Conservation (phyloP, 2,329 filamentous ascomycete species). For the Botryosphaeria dothidea region DNA sequence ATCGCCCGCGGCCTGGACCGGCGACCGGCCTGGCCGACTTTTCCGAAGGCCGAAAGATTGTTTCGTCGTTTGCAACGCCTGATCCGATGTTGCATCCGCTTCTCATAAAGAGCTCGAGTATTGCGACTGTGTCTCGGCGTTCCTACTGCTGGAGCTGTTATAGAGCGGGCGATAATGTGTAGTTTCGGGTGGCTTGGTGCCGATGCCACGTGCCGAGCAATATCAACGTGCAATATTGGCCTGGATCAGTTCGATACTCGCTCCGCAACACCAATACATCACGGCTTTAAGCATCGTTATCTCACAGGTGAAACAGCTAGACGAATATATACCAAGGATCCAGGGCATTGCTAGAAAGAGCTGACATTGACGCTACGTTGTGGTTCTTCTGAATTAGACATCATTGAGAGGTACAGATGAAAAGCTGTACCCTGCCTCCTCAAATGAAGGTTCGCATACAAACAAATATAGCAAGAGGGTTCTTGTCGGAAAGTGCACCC, state of each 20-base stretch:
- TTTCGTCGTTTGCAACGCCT: not conserved
- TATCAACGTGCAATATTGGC: not conserved
- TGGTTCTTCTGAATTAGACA: too few relatives aligned
- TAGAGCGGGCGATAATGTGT: not conserved
- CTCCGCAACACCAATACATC: not conserved
- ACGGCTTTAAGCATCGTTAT: not conserved
- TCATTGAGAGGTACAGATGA: too few relatives aligned
- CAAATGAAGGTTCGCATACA: too few relatives aligned
- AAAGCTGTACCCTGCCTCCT: too few relatives aligned
- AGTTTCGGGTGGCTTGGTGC: not conserved
- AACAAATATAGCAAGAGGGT: too few relatives aligned
- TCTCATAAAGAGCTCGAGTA: not conserved
- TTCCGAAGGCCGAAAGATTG: not conserved
- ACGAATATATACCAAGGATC: not conserved
- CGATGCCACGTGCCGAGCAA: not conserved
- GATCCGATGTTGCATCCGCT: not conserved
- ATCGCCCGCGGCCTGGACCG: not conserved
- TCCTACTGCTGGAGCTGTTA: not conserved
- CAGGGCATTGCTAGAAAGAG: too few relatives aligned
- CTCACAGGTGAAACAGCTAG: not conserved
- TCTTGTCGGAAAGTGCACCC: too few relatives aligned
- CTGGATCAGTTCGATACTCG: not conserved
- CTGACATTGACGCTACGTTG: too few relatives aligned
- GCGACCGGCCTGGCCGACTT: too few relatives aligned
- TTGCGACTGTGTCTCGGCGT: not conserved